phyloP scores from a whole-genome alignment of 2,329 filamentous ascomycete species.

The Aspergillus texensis region DNA sequence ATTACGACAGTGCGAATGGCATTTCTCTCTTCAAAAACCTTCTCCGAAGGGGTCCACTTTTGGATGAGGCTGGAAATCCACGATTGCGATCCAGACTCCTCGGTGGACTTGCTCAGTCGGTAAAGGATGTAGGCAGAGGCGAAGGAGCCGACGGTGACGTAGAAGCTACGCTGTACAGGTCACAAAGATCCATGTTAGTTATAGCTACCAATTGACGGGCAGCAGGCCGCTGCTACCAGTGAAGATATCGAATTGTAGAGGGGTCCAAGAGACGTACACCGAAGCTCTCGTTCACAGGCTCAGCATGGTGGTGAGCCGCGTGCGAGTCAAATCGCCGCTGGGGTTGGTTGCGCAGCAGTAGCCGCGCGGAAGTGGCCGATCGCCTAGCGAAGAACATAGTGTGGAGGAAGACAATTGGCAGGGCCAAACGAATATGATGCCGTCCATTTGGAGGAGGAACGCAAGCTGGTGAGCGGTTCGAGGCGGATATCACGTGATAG shows the following conservation, averaged over 20 bases:
- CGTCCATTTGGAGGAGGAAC: slow-evolving; percentile 28
- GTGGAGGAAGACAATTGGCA: slow-evolving; percentile 34
- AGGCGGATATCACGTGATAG: slow-evolving; percentile 18
- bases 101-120: slow-evolving; percentile 41
- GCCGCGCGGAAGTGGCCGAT: slow-evolving; percentile 41
- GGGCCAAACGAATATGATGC: slow-evolving; percentile 34
- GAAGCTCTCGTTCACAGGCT: slow-evolving; percentile 49
- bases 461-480: slow-evolving; percentile 19
- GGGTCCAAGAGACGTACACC: slow-evolving; percentile 42
- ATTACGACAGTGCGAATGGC: slow-evolving; percentile 62
- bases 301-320: slow-evolving; percentile 42
- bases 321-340: slow-evolving; percentile 49
- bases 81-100: slow-evolving; percentile 42
- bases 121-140: slow-evolving; percentile 48
- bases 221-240: background rate
- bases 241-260: slow-evolving; percentile 14
- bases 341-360: slow-evolving; percentile 44
- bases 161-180: slow-evolving; percentile 49
- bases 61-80: slow-evolving; percentile 54
- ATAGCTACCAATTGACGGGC: slow-evolving; percentile 7
- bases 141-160: slow-evolving; percentile 47
- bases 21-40: slow-evolving; percentile 59
- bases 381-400: slow-evolving; percentile 47
- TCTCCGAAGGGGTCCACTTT: slow-evolving; percentile 57
- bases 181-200: slow-evolving; percentile 22